These are phyloP conservation scores for Didymella pomorum DNA, from an alignment of 2,329 filamentous ascomycete genomes.

Conservation along the genomic window DNA sequence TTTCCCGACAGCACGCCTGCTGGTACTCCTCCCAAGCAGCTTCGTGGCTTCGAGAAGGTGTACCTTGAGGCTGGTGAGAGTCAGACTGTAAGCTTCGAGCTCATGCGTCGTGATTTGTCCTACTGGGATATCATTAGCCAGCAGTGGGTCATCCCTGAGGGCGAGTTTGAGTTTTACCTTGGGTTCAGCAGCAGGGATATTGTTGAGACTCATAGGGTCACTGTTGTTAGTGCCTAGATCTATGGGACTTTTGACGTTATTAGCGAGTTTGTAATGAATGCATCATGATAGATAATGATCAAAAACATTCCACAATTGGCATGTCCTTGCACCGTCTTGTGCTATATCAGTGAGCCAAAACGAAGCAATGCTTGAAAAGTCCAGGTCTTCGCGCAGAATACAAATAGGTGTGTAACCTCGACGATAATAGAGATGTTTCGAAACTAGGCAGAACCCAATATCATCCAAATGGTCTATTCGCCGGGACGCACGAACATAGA, in stretches of 20 bases:
- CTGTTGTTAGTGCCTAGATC: constrained; percentile 24
- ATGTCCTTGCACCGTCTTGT: too few relatives aligned
- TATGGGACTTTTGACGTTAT: not conserved
- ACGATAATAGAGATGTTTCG: too few relatives aligned
- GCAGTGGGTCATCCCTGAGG: constrained; percentile 74
- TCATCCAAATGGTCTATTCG: too few relatives aligned
- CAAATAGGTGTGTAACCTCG: too few relatives aligned
- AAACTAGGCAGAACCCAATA: too few relatives aligned
- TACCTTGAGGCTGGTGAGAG: constrained; percentile 64
- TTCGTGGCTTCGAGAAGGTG: constrained; percentile 62
- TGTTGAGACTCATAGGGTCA: constrained; percentile 30
- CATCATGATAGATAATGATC: constrained; percentile 10
- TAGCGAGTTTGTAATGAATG: constrained; percentile 17
- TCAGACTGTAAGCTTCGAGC: constrained; percentile 69
- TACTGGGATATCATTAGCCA: constrained; percentile 82
- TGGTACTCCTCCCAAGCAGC: constrained; percentile 59
- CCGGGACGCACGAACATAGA: too few relatives aligned
- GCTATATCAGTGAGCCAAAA: too few relatives aligned
- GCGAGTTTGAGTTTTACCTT: constrained; percentile 43
- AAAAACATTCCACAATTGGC: not conserved
- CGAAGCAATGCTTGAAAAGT: too few relatives aligned
- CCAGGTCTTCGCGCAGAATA: too few relatives aligned
- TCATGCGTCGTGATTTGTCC: constrained; percentile 82
- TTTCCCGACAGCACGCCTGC: constrained; percentile 65
- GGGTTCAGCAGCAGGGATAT: constrained; percentile 42